Percentiles rank a stretch among this genome's conserved stretches.
These are phyloP conservation scores for Thermomucor indicae-seudaticae DNA, from an alignment of 371 early-diverging fungal genomes.

Conservation along the genomic window DNA sequence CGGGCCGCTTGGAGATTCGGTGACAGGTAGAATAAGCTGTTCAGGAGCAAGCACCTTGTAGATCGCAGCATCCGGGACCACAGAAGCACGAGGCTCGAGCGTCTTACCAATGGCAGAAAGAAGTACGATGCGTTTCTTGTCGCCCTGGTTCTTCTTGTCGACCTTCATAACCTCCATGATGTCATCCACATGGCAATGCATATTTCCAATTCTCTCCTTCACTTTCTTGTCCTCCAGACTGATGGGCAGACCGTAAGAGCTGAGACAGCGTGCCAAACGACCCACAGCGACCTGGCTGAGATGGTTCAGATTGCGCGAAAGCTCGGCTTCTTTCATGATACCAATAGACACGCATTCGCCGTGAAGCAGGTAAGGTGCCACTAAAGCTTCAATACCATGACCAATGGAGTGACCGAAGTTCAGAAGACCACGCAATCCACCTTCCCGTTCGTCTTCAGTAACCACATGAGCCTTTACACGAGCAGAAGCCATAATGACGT, in stretches of 20 bases:
- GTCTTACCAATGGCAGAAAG: constrained; percentile 83
- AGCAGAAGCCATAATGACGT: constrained; percentile 86
- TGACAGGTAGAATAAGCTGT: constrained; percentile 66
- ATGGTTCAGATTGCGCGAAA: constrained; percentile 85
- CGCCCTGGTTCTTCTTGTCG: constrained; percentile 95
- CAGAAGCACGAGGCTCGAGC: constrained; percentile 75
- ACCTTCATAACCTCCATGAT: constrained; percentile 90
- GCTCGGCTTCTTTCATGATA: constrained; percentile 92
- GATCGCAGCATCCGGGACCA: constrained; percentile 82
- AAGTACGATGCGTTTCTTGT: constrained; percentile 91
- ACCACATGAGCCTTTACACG: constrained; percentile 94
- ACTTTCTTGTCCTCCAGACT: constrained; percentile 78
- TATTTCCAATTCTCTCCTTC: constrained; percentile 57
- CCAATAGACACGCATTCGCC: constrained; percentile 97
- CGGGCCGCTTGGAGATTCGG: constrained; percentile 40
- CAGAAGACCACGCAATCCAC: constrained; percentile 90
- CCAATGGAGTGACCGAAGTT: constrained; percentile 98
- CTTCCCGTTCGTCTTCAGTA: constrained; percentile 93
- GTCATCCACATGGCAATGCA: constrained; percentile 70
- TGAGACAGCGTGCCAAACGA: constrained; percentile 82
- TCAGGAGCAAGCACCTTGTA: constrained; percentile 78
- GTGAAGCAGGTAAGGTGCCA: constrained; percentile 88
- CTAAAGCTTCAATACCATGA: constrained; percentile 93
- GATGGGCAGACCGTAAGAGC: constrained; percentile 86
- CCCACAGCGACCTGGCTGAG: constrained; percentile 87